A percentile compares a stretch with the other conserved stretches of the same genome.
Evolutionary conservation across 2,329 filamentous ascomycete genomes (phyloP).

Genomic region (Pseudogymnoascus pannorum): DNA sequence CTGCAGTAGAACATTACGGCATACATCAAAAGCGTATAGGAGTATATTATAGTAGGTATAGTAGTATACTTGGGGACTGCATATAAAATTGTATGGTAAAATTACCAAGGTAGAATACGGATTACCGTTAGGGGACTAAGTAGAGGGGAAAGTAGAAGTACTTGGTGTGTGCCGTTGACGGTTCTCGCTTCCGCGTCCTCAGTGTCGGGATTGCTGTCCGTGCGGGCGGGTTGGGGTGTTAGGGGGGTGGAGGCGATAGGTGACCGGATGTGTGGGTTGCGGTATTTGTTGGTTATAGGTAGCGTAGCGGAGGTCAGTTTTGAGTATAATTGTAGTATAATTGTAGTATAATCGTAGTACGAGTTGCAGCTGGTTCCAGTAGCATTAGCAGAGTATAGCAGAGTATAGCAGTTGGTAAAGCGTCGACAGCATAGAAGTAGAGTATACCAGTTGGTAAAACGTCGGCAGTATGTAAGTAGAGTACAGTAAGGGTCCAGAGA

Average conservation of each 20-base stretch:
- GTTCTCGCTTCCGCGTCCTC: constrained; percentile 2
- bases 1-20: not conserved
- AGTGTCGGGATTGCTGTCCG: constrained; percentile 5
- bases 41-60: no score
- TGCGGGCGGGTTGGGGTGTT: not conserved
- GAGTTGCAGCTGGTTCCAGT: not conserved
- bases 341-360: not conserved
- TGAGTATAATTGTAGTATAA: no score
- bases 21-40: not conserved
- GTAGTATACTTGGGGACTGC: not conserved
- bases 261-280: constrained; percentile 1
- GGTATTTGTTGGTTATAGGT: not conserved
- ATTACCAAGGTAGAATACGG: not conserved
- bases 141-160: not conserved
- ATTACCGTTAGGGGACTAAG: not conserved
- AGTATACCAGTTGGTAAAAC: not conserved
- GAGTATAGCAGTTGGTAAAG: not conserved
- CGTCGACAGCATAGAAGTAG: no score
- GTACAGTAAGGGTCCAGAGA: not conserved
- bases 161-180: not conserved
- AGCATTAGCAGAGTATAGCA: not conserved
- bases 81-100: not conserved
- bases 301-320: not conserved
- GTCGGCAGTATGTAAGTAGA: no score
- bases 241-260: not conserved